These are phyloP conservation scores for Chamaecyparis obtusa DNA, from an alignment of 75 land plant species.

Conservation along the genomic window DNA sequence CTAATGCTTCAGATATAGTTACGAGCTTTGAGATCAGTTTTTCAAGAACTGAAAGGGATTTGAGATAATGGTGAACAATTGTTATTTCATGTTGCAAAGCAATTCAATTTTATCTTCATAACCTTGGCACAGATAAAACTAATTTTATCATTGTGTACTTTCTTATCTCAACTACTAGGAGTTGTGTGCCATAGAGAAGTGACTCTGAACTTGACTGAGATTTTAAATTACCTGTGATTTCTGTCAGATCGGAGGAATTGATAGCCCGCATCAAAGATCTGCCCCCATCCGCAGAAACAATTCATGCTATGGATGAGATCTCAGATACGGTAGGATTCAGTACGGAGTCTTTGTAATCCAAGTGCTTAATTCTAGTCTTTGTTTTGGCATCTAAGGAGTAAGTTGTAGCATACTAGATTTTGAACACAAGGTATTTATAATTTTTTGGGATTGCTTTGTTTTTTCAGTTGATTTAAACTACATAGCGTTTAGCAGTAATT, in stretches of 20 bases:
- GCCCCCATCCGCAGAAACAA: conserved; percentile 75
- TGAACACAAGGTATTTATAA: neutral
- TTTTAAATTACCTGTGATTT: neutral
- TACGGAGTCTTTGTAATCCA: neutral
- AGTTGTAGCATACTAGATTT: neutral
- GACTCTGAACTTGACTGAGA: neutral
- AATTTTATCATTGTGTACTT: neutral
- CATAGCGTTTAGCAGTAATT: neutral
- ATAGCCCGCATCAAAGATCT: conserved; percentile 50
- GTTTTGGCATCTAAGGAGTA: neutral
- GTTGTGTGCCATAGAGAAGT: neutral
- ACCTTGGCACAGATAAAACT: neutral
- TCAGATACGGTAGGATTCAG: conserved; percentile 68
- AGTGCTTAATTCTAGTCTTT: neutral
- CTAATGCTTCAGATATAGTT: neutral
- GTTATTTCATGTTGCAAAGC: neutral
- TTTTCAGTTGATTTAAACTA: neutral
- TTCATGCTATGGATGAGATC: conserved; percentile 87
- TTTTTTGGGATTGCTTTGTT: neutral
- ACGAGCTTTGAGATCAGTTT: neutral
- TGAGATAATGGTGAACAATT: neutral
- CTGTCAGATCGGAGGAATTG: conserved; percentile 71
- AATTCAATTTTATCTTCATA: neutral
- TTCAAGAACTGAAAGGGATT: neutral
- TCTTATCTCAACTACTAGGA: neutral